phyloP scores from a whole-genome alignment of 495 filamentous ascomycete genomes.

The Annulohypoxylon bovei region DNA sequence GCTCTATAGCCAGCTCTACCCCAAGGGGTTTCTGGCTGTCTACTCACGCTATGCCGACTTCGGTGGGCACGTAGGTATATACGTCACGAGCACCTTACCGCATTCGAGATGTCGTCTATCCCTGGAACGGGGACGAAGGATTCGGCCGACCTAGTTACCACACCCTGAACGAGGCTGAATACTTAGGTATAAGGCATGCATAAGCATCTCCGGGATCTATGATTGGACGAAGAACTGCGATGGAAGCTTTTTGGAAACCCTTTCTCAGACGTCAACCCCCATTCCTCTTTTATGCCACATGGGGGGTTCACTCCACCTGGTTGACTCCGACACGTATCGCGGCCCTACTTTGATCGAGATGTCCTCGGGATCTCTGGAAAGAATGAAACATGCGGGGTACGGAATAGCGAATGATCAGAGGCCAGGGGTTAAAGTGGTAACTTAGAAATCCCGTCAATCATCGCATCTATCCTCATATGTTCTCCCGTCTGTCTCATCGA shows the following conservation, averaged over 20 bases:
- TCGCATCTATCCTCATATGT: conserved; percentile 10
- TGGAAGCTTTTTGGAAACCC: conserved; percentile 37
- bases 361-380: conserved; percentile 8
- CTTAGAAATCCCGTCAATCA: conserved; percentile 7
- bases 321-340: conserved; percentile 5
- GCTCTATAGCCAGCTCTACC: neutral
- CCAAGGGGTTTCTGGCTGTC: neutral
- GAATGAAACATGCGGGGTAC: conserved; percentile 43
- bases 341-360: conserved; percentile 1
- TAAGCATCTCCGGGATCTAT: neutral
- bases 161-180: conserved; percentile 32
- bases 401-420: conserved; percentile 21
- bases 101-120: conserved; percentile 14
- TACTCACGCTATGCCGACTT: conserved; percentile 2
- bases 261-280: conserved; percentile 32
- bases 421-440: neutral
- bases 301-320: neutral
- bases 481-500: neutral
- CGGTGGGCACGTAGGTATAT: conserved; percentile 1
- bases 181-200: conserved; percentile 33
- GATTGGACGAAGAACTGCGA: conserved; percentile 27
- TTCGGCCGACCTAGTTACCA: conserved; percentile 18
- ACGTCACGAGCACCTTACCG: conserved; percentile 33
- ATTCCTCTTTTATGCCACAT: conserved; percentile 7
- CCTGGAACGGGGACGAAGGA: conserved; percentile 30